Base-by-base conservation (phyloP, 2,329 filamentous ascomycete genomes). In the Cylindrodendrum hubeiense region DNA sequence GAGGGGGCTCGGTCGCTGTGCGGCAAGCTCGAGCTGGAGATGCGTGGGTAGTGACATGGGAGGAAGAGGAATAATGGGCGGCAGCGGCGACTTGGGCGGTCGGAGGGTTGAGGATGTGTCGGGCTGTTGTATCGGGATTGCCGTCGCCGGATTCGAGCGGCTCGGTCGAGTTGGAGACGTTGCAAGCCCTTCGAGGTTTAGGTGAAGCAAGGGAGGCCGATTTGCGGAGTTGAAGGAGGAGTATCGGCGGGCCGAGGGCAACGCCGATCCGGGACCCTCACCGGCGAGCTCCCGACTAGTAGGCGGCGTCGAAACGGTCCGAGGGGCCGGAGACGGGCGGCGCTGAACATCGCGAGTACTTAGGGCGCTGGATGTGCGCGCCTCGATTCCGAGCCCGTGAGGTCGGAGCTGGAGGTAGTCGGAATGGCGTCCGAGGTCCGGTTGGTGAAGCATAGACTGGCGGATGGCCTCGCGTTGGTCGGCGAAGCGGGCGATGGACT, bases 1-100 rank as follows among this genome's bases (percentile, higher is more conserved):
- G n/a, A 91, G 78, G 7, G 88, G 89, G 51, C 87, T 90, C 5
- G 89, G 89, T 33, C 87, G 82, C 60, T 88, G 84, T 4, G 86
- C 87, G 2, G 89, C 87, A 12, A 91, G 79, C 73, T 91, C 89
- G 0, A 91, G 84, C 72, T 91, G 89, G 2, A 91, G 79, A 54
- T 91, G 85, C 1, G 89, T 91, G 3, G 88, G 89, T 26, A 91
- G 83, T 0, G 89, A 91, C 87, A 91, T 89, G 10, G 89, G 89
- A 12, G 89, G 89, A 0, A 91, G 81, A 6, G 89, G 89, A 60
- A 91, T 88, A 2, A 85, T 78, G 10, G 85, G 81, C 13, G 85
- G 83, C 3, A 89, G 83, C 2, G 86, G 84, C 7, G 86, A 86
- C 0, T 83, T 80, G 0, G 83, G 71, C 10, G 47, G 30, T 4